These are phyloP conservation scores for Hymenoscyphus albidus DNA, from an alignment of 2,329 filamentous ascomycete species.

Conservation along the genomic window DNA sequence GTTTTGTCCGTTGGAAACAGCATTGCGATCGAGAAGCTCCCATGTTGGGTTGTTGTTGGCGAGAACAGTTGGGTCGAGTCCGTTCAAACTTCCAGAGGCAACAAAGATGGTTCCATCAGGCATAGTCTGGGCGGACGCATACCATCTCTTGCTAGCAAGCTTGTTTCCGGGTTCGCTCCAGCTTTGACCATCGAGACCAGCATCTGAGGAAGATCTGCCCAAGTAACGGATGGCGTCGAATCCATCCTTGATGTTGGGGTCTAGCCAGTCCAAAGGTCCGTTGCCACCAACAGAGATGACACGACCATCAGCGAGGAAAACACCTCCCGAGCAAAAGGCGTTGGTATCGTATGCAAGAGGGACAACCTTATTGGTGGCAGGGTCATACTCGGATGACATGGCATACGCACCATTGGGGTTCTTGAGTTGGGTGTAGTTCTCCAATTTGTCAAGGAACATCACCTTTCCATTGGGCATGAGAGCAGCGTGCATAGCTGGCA, in stretches of 20 bases:
- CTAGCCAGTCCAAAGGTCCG: conserved; percentile 50
- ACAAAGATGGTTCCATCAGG: conserved; percentile 55
- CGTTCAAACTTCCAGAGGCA: conserved; percentile 56
- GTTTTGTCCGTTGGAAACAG: conserved; percentile 44
- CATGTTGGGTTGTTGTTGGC: conserved; percentile 62
- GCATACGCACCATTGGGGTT: conserved; percentile 52
- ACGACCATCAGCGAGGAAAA: conserved; percentile 54
- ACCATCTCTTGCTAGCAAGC: conserved; percentile 54
- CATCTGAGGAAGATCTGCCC: conserved; percentile 44
- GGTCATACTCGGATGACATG: conserved; percentile 58
- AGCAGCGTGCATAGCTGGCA: conserved; percentile 61
- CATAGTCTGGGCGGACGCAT: conserved; percentile 56
- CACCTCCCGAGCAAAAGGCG: conserved; percentile 57
- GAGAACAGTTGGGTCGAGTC: conserved; percentile 48
- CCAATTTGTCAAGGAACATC: conserved; percentile 60
- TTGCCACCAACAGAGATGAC: conserved; percentile 56
- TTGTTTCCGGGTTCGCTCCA: conserved; percentile 56
- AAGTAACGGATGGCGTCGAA: conserved; percentile 56
- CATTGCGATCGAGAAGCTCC: conserved; percentile 51
- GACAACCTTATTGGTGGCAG: conserved; percentile 43
- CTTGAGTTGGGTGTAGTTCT: conserved; percentile 56
- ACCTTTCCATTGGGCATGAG: conserved; percentile 56
- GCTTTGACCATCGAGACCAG: conserved; percentile 43
- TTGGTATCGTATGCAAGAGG: conserved; percentile 53
- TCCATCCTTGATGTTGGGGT: conserved; percentile 55